Base-by-base conservation (phyloP, 1,284 basidiomycete genomes). In the Moesziomyces antarcticus region DNA sequence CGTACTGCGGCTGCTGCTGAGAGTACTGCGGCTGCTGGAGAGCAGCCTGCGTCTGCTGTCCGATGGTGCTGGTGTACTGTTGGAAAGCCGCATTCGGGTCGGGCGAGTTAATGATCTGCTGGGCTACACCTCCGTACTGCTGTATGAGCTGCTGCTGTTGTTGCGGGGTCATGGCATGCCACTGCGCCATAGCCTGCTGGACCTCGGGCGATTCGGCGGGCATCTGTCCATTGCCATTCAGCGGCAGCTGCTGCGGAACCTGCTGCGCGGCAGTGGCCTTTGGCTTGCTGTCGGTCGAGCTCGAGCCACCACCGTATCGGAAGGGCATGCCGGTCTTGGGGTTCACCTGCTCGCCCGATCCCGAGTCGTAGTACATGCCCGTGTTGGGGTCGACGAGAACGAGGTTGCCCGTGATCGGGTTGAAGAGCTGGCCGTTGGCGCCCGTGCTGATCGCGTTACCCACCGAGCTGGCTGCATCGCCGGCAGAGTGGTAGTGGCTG, bases 371-470 rank as follows among this genome's bases (percentile, higher is more conserved):
- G 49, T 64, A 64, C 16, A 21, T 11, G 22, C 44, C 40, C 2
- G 61, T 58, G 49, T 33, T 65, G 5, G 56, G 42, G 25, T 73
- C 71, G 3, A 73, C 57, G 9, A 68, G 44, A 33, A 73, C 45
- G 2, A 68, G 49, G 27, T 55, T 44, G 27, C 71, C 71, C 2
- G 60, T 61, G 40, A 68, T 43, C 6, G 71, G 71, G 44, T 73
- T 73, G 57, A 73, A 64, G 1, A 73, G 58, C 49, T 68, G 65
- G 0, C 71, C 71, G 33, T 57, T 60, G 22, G 54, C 50, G 5
- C 71, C 71, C 8, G 65, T 68, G 27, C 14, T 33, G 48, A 73
- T 68, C n/a, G 65, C 60, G 16, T 68, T 73, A 16, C 71, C 71
- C 4, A 64, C 54, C 2, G 56, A 46, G 20, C 53, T 40, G 14